Evolutionary conservation across 495 filamentous ascomycete species (phyloP).

Genomic region (Astrothelium macrocarpum): DNA sequence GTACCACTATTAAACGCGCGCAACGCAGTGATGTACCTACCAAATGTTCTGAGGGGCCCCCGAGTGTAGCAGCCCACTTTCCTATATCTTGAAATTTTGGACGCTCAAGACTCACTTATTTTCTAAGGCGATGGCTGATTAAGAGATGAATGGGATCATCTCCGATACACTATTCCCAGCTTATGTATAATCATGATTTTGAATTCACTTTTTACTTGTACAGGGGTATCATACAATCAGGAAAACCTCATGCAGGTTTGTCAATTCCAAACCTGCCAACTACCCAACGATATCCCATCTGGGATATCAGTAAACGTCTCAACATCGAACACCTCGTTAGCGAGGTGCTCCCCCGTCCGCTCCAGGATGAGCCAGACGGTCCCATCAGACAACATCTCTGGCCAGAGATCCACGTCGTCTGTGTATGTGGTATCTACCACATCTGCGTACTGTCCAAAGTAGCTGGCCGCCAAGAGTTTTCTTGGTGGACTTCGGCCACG

Average conservation of each 20-base stretch:
- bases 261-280: constrained; percentile 30
- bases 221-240: not conserved
- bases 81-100: no score
- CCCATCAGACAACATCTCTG: constrained; percentile 37
- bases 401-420: constrained; percentile 60
- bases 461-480: constrained; percentile 43
- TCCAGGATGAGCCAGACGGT: constrained; percentile 74
- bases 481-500: constrained; percentile 59
- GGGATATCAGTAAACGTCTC: constrained; percentile 28
- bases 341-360: constrained; percentile 30
- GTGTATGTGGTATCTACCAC: constrained; percentile 58
- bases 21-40: no score
- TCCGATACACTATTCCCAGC: no score
- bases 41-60: no score
- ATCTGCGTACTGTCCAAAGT: constrained; percentile 59
- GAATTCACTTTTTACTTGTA: not conserved
- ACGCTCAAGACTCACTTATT: no score
- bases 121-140: not conserved
- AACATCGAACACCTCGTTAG: constrained; percentile 28
- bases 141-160: no score
- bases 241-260: not conserved
- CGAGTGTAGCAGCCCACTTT: no score
- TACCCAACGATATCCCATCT: constrained; percentile 21
- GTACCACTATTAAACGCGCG: no score
- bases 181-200: no score